Conservation (phyloP, 768 basidiomycete genomes). For the Rhodotorula kratochvilovae region DNA sequence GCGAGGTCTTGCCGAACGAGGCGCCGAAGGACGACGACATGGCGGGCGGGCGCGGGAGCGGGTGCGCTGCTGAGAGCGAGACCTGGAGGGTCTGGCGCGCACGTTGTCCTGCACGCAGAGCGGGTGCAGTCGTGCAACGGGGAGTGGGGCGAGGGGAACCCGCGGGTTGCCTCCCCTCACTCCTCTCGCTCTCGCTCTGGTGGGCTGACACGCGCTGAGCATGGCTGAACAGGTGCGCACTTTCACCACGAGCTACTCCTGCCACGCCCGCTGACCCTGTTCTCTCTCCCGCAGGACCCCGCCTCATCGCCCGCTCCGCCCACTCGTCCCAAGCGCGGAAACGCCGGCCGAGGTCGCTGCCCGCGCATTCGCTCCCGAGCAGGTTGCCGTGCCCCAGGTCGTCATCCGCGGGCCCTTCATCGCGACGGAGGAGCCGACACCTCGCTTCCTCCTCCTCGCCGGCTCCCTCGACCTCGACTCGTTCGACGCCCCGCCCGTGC, state of each 20-base stretch:
- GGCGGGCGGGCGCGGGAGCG: too few relatives aligned
- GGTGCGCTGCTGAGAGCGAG: too few relatives aligned
- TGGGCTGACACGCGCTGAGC: not conserved
- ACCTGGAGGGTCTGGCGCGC: too few relatives aligned
- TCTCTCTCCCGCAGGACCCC: not conserved
- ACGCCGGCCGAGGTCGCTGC: conserved; percentile 14
- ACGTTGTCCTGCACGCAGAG: too few relatives aligned
- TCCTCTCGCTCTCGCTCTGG: not conserved
- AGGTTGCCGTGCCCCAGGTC: conserved; percentile 4
- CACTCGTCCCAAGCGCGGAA: not conserved
- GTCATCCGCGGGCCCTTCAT: conserved; percentile 18
- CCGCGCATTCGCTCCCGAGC: conserved; percentile 2
- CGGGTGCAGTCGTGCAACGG: too few relatives aligned
- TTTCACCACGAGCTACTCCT: not conserved
- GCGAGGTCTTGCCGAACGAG: not conserved
- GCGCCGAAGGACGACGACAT: not conserved
- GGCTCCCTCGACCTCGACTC: not conserved
- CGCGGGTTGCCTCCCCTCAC: not conserved
- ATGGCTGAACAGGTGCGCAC: not conserved
- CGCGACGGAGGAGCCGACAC: not conserved
- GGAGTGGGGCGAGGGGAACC: not conserved
- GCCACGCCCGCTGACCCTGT: not conserved
- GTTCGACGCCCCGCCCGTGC: not conserved
- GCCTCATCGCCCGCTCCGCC: not conserved
- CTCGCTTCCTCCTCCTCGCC: not conserved